phyloP scores from a whole-genome alignment of 2,329 filamentous ascomycete species.

The Pseudopithomyces chartarum region DNA sequence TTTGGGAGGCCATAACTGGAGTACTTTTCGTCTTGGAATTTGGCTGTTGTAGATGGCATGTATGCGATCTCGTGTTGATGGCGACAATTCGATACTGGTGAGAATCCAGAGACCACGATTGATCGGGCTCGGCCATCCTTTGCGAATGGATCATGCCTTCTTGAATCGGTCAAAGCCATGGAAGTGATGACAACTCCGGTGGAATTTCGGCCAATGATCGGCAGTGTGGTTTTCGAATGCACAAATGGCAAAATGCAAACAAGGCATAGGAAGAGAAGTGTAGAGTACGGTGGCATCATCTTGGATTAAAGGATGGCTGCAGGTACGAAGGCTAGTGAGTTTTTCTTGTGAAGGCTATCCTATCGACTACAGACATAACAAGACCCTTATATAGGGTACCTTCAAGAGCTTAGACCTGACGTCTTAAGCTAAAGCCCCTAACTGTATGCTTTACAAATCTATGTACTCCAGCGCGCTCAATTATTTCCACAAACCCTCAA shows the following conservation, averaged over 20 bases:
- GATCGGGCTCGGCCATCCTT: slow-evolving; percentile 19
- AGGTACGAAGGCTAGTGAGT: not conserved
- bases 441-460: too few relatives aligned
- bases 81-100: slow-evolving; percentile 20
- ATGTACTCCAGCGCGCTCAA: slow-evolving; percentile 2
- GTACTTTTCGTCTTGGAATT: slow-evolving; percentile 27
- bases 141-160: slow-evolving; percentile 28
- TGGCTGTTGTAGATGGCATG: slow-evolving; percentile 30
- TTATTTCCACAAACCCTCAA: slow-evolving; percentile 11
- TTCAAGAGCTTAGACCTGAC: too few relatives aligned
- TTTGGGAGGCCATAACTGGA: slow-evolving; percentile 32
- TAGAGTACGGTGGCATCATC: not conserved
- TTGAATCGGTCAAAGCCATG: slow-evolving; percentile 20
- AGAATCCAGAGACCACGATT: slow-evolving; percentile 33
- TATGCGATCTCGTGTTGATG: slow-evolving; percentile 16
- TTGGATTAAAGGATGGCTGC: too few relatives aligned
- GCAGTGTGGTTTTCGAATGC: slow-evolving; percentile 10
- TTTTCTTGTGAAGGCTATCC: too few relatives aligned
- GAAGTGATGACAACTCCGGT: slow-evolving; percentile 21
- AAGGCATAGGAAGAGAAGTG: slow-evolving; percentile 5
- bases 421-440: too few relatives aligned
- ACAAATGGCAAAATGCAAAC: not conserved
- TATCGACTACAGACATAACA: too few relatives aligned
- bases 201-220: slow-evolving; percentile 16
- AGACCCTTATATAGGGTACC: too few relatives aligned